phyloP scores from a whole-genome alignment of 2,329 filamentous ascomycete species.

The Colletotrichum tropicicola region DNA sequence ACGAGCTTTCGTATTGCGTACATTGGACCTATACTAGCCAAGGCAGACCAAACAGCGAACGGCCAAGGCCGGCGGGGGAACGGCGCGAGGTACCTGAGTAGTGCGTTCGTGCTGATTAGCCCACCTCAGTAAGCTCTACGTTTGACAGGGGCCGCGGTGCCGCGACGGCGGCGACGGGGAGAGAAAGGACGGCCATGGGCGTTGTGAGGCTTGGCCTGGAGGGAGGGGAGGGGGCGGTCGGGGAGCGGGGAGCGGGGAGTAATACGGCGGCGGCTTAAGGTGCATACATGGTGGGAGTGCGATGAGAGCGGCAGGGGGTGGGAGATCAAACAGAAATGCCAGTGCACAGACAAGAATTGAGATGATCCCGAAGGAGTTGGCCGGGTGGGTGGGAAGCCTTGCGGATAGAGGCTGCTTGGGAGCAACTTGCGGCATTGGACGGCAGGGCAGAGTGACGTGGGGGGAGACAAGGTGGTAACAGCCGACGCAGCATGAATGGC shows the following conservation, averaged over 20 bases:
- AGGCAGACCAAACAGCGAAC: not conserved
- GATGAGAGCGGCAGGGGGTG: not conserved
- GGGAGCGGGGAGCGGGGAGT: conserved; percentile 8
- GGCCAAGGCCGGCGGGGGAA: conserved; percentile 14
- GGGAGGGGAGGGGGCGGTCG: conserved; percentile 13
- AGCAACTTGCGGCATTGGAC: not conserved
- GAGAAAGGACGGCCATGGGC: conserved; percentile 9
- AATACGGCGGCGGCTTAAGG: not conserved
- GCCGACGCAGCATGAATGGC: not conserved
- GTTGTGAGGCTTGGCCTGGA: conserved; percentile 2
- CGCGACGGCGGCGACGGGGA: conserved; percentile 21
- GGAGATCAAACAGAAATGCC: conserved; percentile 14
- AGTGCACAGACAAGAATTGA: conserved; percentile 18
- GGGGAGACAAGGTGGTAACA: not conserved
- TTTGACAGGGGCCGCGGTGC: conserved; percentile 28
- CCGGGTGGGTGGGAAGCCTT: not conserved
- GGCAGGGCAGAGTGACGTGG: not conserved
- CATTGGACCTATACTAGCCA: conserved; percentile 15
- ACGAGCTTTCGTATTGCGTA: conserved; percentile 25
- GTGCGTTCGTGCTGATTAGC: conserved; percentile 15
- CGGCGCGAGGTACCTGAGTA: conserved; percentile 27
- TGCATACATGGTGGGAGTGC: not conserved
- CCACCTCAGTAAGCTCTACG: conserved; percentile 22
- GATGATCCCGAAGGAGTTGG: conserved; percentile 16
- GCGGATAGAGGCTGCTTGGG: not conserved